Base-by-base conservation (phyloP, 169 alveolate genomes). In the Eimeria maxima region DNA sequence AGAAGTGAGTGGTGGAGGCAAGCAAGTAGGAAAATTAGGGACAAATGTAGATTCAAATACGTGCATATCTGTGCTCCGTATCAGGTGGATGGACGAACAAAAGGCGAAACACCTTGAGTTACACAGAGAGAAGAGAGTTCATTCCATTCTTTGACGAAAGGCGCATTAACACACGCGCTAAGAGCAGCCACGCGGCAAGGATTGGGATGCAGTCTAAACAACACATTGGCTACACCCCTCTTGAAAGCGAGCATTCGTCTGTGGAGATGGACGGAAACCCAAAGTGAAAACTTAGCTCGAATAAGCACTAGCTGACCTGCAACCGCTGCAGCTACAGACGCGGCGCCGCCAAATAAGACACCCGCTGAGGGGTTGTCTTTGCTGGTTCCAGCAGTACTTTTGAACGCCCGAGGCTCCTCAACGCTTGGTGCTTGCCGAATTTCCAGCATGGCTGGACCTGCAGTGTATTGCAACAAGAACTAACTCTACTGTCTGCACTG, bases 361-460 rank as follows among this genome's bases (percentile, higher is more conserved):
- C 71, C 93, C 29, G 80, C 33, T 33, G 93, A 84, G 42, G 57
- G 42, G 7, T 13, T 4, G 42, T 55, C 80, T 38, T 44, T 60
- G 47, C 22, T 50, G 18, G 20, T 45, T 29, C n/a, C 78, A 38
- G 76, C 11, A 29, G 78, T 18, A 18, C 78, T 33, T 53, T 38
- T 53, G 57, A 44, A 29, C 45, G 33, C 93, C 13, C 80, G 57
- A 44, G 93, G 80, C 78, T 84, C 93, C 53, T 38, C 20, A 45
- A 84, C 44, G 60, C 93, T 84, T 10, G 93, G 93, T 10, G 93
- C 93, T 4, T 84, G 93, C 42, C 93, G 93, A 38, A 84, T 57
- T 60, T 84, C 93, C 47, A 84, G 93, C 93, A 84, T 84, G 47
- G 93, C 76, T 7, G 93, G 93, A 55, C 93, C 93, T 84, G 93